Percentiles rank a stretch among this genome's conserved stretches.
These are phyloP conservation scores for Saccharomyces hybrid DNA, from an alignment of 1,139 yeast genomes.

Conservation along the genomic window DNA sequence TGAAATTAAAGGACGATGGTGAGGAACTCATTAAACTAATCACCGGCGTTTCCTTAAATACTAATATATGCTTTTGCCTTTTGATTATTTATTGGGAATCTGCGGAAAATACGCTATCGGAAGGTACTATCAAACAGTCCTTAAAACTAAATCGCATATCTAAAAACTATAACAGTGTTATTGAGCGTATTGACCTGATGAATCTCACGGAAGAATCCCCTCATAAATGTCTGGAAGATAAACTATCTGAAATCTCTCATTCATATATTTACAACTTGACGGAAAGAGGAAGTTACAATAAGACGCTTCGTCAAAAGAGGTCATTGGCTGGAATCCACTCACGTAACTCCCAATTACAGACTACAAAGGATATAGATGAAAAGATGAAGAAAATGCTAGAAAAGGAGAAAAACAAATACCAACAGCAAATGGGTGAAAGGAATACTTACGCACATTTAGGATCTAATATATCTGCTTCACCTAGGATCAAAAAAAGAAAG, in stretches of 20 bases:
- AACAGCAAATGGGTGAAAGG: conserved; percentile 14
- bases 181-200: conserved; percentile 23
- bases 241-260: conserved; percentile 18
- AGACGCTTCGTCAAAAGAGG: conserved; percentile 12
- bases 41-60: conserved; percentile 31
- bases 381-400: conserved; percentile 26
- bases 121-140: conserved; percentile 16
- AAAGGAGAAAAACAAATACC: conserved; percentile 15
- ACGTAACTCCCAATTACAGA: conserved; percentile 5
- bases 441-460: conserved; percentile 28
- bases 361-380: conserved; percentile 20
- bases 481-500: conserved; percentile 23
- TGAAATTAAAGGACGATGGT: conserved; percentile 31
- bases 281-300: conserved; percentile 25
- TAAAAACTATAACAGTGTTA: conserved; percentile 20
- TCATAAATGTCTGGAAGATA: conserved; percentile 19
- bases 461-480: conserved; percentile 28
- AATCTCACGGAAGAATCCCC: conserved; percentile 25
- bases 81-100: conserved; percentile 36
- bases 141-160: conserved; percentile 24
- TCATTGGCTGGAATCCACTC: conserved; percentile 12
- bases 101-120: conserved; percentile 23
- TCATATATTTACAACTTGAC: conserved; percentile 22
- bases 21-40: conserved; percentile 31
- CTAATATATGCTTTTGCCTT: conserved; percentile 31